These are phyloP conservation scores for Aspergillus costaricaensis DNA, from an alignment of 2,329 filamentous ascomycete species.

Conservation along the genomic window DNA sequence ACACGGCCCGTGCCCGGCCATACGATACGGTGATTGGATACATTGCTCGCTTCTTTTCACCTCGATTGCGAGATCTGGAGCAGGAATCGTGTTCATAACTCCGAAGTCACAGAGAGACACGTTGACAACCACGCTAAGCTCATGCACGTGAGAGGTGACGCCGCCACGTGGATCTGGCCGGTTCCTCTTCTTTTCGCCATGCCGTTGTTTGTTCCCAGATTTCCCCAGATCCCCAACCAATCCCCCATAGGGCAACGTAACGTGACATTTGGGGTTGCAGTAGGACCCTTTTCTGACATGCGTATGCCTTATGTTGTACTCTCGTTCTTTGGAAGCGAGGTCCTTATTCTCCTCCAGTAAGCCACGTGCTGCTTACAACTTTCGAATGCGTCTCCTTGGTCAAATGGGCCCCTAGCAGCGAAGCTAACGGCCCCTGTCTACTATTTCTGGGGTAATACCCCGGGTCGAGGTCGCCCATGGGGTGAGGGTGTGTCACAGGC, in stretches of 20 bases:
- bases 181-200: neutral
- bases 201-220: neutral
- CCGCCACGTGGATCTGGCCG: neutral
- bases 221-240: constrained; percentile 1
- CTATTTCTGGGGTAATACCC: constrained; percentile 6
- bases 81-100: neutral
- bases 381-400: neutral
- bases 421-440: neutral
- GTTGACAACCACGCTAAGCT: neutral
- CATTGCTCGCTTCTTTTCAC: neutral
- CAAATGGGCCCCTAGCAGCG: neutral
- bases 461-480: constrained; percentile 1
- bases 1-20: neutral
- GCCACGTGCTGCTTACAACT: constrained; percentile 2
- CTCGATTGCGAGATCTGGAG: neutral
- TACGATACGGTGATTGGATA: neutral
- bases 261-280: neutral
- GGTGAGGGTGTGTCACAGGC: neutral
- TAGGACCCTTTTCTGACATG: neutral
- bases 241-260: neutral
- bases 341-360: neutral
- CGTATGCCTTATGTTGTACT: neutral
- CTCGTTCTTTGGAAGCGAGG: neutral
- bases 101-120: neutral
- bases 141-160: neutral